Conservation (phyloP, 495 filamentous ascomycete species). For the Hypomontagnella monticulosa region DNA sequence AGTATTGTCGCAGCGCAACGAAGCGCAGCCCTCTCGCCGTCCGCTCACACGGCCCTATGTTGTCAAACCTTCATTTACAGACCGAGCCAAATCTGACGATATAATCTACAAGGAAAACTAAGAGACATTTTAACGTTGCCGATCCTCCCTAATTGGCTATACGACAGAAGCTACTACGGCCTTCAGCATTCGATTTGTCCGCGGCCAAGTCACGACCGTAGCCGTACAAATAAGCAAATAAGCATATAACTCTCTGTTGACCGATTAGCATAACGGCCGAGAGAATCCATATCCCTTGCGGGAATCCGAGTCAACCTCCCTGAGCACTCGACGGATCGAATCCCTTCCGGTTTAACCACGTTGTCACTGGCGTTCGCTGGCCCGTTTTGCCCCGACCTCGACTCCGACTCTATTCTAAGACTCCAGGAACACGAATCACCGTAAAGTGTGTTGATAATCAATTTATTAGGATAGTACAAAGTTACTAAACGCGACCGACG, state of each 20-base stretch:
- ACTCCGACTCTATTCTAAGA: slow-evolving; percentile 18
- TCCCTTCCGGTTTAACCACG: slow-evolving; percentile 32
- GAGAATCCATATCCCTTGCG: slow-evolving; percentile 27
- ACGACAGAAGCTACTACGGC: neutral
- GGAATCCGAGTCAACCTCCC: slow-evolving; percentile 27
- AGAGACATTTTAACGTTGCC: neutral
- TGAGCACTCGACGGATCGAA: slow-evolving; percentile 26
- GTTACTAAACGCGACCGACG: neutral
- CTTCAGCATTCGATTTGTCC: slow-evolving; percentile 4
- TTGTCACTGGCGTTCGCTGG: slow-evolving; percentile 36
- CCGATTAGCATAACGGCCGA: slow-evolving; percentile 17
- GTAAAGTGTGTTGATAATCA: slow-evolving; percentile 10
- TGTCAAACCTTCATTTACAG: slow-evolving; percentile 25
- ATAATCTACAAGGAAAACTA: slow-evolving; percentile 13
- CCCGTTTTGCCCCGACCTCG: slow-evolving; percentile 37
- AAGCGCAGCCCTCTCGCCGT: slow-evolving; percentile 33
- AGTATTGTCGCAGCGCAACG: slow-evolving; percentile 34
- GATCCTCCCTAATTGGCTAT: slow-evolving; percentile 14
- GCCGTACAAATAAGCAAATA: neutral
- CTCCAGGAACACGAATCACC: slow-evolving; percentile 7
- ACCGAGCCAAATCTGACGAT: slow-evolving; percentile 23
- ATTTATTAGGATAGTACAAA: slow-evolving; percentile 4
- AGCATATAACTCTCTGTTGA: slow-evolving; percentile 3
- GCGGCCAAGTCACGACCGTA: slow-evolving; percentile 9
- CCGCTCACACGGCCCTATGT: slow-evolving; percentile 22